A percentile compares a stretch with the other conserved stretches of the same genome.
These are phyloP conservation scores for Hymenoscyphus albidus DNA, from an alignment of 2,329 filamentous ascomycete species.

Conservation along the genomic window DNA sequence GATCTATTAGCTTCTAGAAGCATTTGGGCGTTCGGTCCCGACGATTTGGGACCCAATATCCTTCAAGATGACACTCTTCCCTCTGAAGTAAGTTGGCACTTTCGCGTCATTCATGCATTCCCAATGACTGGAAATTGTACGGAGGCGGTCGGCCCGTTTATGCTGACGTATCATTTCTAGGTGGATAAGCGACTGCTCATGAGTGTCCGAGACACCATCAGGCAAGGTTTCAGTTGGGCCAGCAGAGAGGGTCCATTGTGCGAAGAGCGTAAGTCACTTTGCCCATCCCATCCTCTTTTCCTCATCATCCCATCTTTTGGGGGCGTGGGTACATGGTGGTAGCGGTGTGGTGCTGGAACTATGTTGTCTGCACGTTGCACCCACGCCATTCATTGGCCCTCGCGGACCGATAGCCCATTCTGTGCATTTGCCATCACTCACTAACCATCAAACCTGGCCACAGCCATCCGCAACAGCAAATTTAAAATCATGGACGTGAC, in stretches of 20 bases:
- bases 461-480: slow-evolving; percentile 94
- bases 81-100: slow-evolving; percentile 59
- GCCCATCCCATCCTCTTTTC: slow-evolving; percentile 6
- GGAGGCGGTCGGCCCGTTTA: slow-evolving; percentile 26
- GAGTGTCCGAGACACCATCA: slow-evolving; percentile 85
- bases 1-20: slow-evolving; percentile 90
- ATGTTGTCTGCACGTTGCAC: neutral
- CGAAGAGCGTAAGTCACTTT: slow-evolving; percentile 76
- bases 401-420: slow-evolving; percentile 28
- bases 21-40: slow-evolving; percentile 98
- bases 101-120: slow-evolving; percentile 1
- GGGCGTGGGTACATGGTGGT: neutral
- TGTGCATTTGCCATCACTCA: slow-evolving; percentile 22
- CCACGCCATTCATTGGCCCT: slow-evolving; percentile 1
- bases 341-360: slow-evolving; percentile 6
- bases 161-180: slow-evolving; percentile 38
- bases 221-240: slow-evolving; percentile 96
- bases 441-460: neutral
- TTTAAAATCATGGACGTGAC: slow-evolving; percentile 93
- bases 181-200: slow-evolving; percentile 89
- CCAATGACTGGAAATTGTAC: slow-evolving; percentile 1
- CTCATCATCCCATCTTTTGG: slow-evolving; percentile 7
- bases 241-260: slow-evolving; percentile 92
- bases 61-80: slow-evolving; percentile 94
- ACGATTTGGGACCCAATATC: slow-evolving; percentile 92